These are phyloP conservation scores for Fusarium citri DNA, from an alignment of 2,329 filamentous ascomycete genomes.

Conservation along the genomic window DNA sequence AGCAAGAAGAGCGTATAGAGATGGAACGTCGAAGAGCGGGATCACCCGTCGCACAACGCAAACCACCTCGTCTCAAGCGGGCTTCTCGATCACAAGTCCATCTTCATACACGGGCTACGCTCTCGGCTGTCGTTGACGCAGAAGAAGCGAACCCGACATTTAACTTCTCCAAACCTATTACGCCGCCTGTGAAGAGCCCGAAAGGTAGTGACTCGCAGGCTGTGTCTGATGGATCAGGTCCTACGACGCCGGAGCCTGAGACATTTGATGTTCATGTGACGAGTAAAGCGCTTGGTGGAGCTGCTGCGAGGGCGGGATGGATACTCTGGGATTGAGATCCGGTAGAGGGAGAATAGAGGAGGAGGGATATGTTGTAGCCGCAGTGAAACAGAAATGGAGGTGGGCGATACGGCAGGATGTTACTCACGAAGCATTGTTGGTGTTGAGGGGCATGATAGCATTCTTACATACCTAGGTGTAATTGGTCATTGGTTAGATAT, in stretches of 20 bases:
- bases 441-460: slow-evolving; percentile 9
- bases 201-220: slow-evolving; percentile 1
- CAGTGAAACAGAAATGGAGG: neutral
- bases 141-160: slow-evolving; percentile 44
- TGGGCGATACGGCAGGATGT: neutral
- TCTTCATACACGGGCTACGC: slow-evolving; percentile 41
- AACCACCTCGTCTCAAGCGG: slow-evolving; percentile 58
- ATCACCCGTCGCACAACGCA: slow-evolving; percentile 49
- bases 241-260: slow-evolving; percentile 37
- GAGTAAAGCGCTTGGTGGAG: slow-evolving; percentile 12
- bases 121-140: slow-evolving; percentile 24
- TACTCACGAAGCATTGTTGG: neutral
- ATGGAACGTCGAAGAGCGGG: slow-evolving; percentile 51
- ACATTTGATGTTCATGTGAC: slow-evolving; percentile 40
- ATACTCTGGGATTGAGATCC: slow-evolving; percentile 42
- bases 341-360: no score
- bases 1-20: slow-evolving; percentile 58
- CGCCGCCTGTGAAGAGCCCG: slow-evolving; percentile 26
- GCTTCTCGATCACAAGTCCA: slow-evolving; percentile 55
- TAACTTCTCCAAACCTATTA: slow-evolving; percentile 54
- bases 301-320: slow-evolving; percentile 37
- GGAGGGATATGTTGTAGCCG: no score
- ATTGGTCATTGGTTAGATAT: neutral
- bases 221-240: slow-evolving; percentile 7
- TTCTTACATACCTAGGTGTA: neutral